Conservation (phyloP, 768 basidiomycete genomes). For the Boletales sp. region DNA sequence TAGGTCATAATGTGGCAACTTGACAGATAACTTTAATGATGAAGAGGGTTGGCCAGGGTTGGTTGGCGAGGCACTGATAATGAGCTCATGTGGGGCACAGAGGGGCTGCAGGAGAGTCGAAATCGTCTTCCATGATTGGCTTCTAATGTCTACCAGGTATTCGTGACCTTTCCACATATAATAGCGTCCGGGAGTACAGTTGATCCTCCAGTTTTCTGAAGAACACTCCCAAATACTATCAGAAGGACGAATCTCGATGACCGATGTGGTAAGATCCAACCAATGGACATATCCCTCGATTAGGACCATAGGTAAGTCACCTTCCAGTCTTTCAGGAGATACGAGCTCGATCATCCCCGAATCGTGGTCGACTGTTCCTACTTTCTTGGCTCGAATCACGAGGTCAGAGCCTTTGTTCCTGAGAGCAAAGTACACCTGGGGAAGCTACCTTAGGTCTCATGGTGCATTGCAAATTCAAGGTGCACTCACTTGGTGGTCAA, state of each 20-base stretch:
- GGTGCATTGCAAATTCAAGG: not conserved
- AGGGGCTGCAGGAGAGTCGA: slow-evolving; percentile 12
- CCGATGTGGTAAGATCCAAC: slow-evolving; percentile 17
- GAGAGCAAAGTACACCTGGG: too few relatives aligned
- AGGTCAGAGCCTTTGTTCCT: not conserved
- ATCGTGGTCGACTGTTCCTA: too few relatives aligned
- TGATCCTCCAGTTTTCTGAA: slow-evolving; percentile 19
- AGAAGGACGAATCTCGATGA: slow-evolving; percentile 25
- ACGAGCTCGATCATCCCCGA: slow-evolving; percentile 14
- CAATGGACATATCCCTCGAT: slow-evolving; percentile 21
- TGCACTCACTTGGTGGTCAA: not conserved
- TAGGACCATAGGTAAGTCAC: slow-evolving; percentile 11
- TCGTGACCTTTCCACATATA: not conserved
- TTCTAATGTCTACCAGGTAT: slow-evolving; percentile 23
- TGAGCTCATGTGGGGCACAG: slow-evolving; percentile 9
- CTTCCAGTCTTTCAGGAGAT: slow-evolving; percentile 11
- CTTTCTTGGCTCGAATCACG: slow-evolving; percentile 11
- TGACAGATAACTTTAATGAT: slow-evolving; percentile 18
- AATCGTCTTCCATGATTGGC: slow-evolving; percentile 21
- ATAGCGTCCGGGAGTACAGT: not conserved
- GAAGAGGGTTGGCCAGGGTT: not conserved
- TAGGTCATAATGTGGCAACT: slow-evolving; percentile 38
- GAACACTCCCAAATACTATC: slow-evolving; percentile 15
- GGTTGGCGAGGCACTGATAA: slow-evolving; percentile 7
- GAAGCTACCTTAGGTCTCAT: too few relatives aligned